These are phyloP conservation scores for Aspergillus terreus DNA, from an alignment of 2,329 filamentous ascomycete species.

Conservation along the genomic window DNA sequence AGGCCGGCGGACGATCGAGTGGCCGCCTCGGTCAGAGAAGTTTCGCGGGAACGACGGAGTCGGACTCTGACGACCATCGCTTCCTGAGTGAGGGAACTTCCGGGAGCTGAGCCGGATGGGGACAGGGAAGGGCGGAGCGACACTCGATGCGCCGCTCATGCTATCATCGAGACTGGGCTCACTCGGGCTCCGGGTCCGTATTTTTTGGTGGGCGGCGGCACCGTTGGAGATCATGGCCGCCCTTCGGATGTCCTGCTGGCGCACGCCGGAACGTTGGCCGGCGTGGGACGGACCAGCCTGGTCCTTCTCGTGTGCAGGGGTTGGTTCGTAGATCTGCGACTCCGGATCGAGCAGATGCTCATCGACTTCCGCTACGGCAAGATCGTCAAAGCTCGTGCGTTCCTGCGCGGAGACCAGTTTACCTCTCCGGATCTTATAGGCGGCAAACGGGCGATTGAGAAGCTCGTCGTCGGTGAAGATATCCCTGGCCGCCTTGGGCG, in stretches of 20 bases:
- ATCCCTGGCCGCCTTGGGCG: conserved; percentile 22
- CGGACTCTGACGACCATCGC: conserved; percentile 76
- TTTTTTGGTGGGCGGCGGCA: conserved; percentile 64
- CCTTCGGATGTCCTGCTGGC: conserved; percentile 66
- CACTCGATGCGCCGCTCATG: conserved; percentile 31
- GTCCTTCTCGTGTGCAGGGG: conserved; percentile 7
- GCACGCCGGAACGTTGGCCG: conserved; percentile 35
- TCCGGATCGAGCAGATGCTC: conserved; percentile 33
- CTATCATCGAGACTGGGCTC: conserved; percentile 42
- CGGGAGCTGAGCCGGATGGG: conserved; percentile 85
- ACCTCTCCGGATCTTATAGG: conserved; percentile 40
- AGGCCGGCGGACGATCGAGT: conserved; percentile 53
- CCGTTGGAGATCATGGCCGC: conserved; percentile 78
- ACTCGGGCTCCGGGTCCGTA: conserved; percentile 52
- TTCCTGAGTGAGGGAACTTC: conserved; percentile 63
- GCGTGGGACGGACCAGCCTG: conserved; percentile 8
- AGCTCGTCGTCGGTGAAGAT: conserved; percentile 44
- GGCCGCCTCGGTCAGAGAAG: conserved; percentile 52
- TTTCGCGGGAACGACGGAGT: conserved; percentile 56
- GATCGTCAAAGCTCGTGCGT: conserved; percentile 29
- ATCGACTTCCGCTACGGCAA: conserved; percentile 34
- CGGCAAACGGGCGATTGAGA: conserved; percentile 42
- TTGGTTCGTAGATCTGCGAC: conserved; percentile 21
- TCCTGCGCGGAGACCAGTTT: conserved; percentile 38
- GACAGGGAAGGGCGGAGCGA: conserved; percentile 80